Evolutionary conservation across 2,329 filamentous ascomycete genomes (phyloP).

Genomic region (Colletotrichum musae): DNA sequence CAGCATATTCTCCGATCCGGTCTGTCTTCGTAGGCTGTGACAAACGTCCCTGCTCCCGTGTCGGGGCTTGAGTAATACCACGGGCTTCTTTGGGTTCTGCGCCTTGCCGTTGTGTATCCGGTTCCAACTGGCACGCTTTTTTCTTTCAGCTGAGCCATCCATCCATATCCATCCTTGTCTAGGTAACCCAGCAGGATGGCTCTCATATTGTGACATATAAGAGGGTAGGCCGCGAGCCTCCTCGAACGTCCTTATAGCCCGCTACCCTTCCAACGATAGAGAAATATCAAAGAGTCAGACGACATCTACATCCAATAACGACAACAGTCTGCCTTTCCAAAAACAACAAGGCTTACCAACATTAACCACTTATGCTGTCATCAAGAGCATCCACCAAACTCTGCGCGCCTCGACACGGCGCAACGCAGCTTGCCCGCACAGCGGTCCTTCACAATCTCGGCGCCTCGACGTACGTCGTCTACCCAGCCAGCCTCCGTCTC

Average conservation of each 20-base stretch:
- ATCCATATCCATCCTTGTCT: too few relatives aligned
- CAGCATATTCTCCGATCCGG: slow-evolving; percentile 23
- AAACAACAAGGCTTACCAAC: neutral
- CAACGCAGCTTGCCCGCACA: slow-evolving; percentile 44
- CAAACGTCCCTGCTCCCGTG: slow-evolving; percentile 15
- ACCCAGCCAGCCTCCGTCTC: slow-evolving; percentile 48
- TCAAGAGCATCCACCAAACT: slow-evolving; percentile 45
- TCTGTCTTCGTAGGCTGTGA: slow-evolving; percentile 32
- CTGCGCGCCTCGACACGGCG: slow-evolving; percentile 46
- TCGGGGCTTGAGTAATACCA: slow-evolving; percentile 11
- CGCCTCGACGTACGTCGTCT: slow-evolving; percentile 29
- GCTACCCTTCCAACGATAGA: slow-evolving; percentile 7
- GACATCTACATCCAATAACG: neutral
- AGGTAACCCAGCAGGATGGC: neutral
- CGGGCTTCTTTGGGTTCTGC: neutral
- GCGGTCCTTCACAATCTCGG: slow-evolving; percentile 39
- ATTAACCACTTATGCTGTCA: slow-evolving; percentile 46
- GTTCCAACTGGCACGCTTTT: slow-evolving; percentile 3
- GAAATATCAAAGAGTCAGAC: neutral
- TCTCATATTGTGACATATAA: slow-evolving; percentile 30
- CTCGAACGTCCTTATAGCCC: slow-evolving; percentile 10
- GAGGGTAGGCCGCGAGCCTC: slow-evolving; percentile 21
- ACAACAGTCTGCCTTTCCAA: neutral
- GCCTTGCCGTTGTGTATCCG: slow-evolving; percentile 11
- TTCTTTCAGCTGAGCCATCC: neutral